phyloP scores from a whole-genome alignment of 2,329 filamentous ascomycete species.

The Aureobasidium lini region DNA sequence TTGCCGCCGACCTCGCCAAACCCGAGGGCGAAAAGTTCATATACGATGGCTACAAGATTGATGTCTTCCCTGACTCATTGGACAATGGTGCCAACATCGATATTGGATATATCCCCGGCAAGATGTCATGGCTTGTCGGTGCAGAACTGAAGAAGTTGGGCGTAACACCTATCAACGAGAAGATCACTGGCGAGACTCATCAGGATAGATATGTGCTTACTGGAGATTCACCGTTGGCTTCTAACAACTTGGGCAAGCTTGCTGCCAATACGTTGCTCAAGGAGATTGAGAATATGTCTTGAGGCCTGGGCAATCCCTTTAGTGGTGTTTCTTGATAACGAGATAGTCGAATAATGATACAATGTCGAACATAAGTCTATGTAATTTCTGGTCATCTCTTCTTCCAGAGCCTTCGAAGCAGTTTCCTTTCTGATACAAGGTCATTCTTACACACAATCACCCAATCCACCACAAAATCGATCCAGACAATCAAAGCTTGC shows the following conservation, averaged over 20 bases:
- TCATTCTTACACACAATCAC: no score
- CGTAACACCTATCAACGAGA: neutral
- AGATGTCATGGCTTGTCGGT: neutral
- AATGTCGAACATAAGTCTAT: neutral
- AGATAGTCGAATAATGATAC: neutral
- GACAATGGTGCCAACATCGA: neutral
- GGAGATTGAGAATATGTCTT: neutral
- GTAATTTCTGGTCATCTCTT: no score
- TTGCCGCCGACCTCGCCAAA: neutral
- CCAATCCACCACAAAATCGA: no score
- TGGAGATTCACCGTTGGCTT: neutral
- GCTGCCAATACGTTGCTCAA: neutral
- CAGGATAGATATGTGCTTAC: constrained; percentile 2
- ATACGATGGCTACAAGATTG: constrained; percentile 2
- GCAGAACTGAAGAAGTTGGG: neutral
- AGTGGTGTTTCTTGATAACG: no score
- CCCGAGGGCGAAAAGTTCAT: neutral
- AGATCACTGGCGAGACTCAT: neutral
- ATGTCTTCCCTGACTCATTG: neutral
- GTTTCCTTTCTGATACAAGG: no score
- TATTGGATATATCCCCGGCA: constrained; percentile 2
- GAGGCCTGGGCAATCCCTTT: no score
- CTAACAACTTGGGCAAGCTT: neutral
- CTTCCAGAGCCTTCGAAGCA: no score
- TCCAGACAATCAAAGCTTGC: no score